Evolutionary conservation across 345 rosid genomes (phyloP), one percentile per base, ranked within the genome.

Genomic region (Lepidium didymum): DNA sequence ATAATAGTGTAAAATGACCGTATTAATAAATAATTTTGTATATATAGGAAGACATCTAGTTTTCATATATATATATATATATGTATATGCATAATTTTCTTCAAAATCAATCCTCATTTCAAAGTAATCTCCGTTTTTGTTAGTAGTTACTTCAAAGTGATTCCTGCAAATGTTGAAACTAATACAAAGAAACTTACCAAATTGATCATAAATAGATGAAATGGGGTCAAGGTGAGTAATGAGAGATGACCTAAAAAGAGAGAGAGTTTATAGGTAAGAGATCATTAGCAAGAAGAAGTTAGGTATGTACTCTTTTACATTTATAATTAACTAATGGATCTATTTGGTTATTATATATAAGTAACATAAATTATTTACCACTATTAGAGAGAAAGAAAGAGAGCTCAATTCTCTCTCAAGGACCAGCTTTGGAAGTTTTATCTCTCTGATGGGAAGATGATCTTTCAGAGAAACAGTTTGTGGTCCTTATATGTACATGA

Each of bases 401-500:
- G 56, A 67, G 36, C 5, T 68, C 10, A 29, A 29, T 27, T 61
- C 69, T 74, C 78, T 74, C 74, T 74, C 78, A 74, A 61, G 78
- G 78, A 74, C 78, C 78, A 74, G 38, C 50, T 31, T 59, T 68
- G 73, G 78, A 68, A 68, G 73, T 74, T 60, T 74, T 61, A 47
- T 55, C 78, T 62, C 38, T 46, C 37, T 55, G 46, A 46, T 59
- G 56, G 63, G 45, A 59, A 67, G 36, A 75, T 68, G 54, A 67
- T 74, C 56, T 45, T 74, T 62, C 64, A 67, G 15, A 57, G 27
- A 58, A 43, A 51, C 68, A 56, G 49, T 23, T 61, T 47, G 70
- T 75, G 78, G 78, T 75, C 78, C 78, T 54, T 27, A 41, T 15
- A n/a, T n/a, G n/a, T n/a, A 16, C 59, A 68, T 61, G 64, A 61